These are phyloP conservation scores for Harringtonia aguacate DNA, from an alignment of 2,329 filamentous ascomycete species.

Conservation along the genomic window DNA sequence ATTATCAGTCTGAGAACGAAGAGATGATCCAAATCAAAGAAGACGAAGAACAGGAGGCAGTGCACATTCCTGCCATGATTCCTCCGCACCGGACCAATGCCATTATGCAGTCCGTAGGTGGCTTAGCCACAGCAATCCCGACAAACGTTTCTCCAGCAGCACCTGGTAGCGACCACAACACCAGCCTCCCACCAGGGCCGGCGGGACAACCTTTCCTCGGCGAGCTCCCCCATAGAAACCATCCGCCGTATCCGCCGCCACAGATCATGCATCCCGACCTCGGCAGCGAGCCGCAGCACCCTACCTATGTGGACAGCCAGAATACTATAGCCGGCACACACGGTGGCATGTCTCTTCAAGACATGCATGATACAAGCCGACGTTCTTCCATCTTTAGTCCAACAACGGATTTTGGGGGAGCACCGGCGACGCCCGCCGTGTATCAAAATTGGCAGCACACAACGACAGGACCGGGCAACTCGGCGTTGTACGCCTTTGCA, in stretches of 20 bases:
- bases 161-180: constrained; percentile 24
- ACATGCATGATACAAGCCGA: constrained; percentile 35
- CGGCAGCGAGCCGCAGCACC: constrained; percentile 25
- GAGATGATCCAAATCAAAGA: constrained; percentile 26
- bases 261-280: constrained; percentile 33
- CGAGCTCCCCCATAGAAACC: constrained; percentile 32
- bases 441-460: constrained; percentile 35
- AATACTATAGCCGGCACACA: constrained; percentile 18
- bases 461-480: constrained; percentile 28
- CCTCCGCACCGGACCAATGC: constrained; percentile 18
- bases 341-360: constrained; percentile 28
- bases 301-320: constrained; percentile 27
- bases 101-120: constrained; percentile 19
- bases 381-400: constrained; percentile 33
- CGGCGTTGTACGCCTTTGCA: constrained; percentile 35
- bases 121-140: background rate
- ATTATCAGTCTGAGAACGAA: constrained; percentile 37
- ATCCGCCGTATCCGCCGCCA: constrained; percentile 24
- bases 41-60: constrained; percentile 27
- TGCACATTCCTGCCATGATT: constrained; percentile 19
- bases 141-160: constrained; percentile 7
- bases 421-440: constrained; percentile 23
- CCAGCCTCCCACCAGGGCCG: background rate
- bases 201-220: constrained; percentile 24
- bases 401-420: constrained; percentile 32